Evolutionary conservation across 208 protist species (phyloP).

Genomic region (Lotmaria passim): DNA sequence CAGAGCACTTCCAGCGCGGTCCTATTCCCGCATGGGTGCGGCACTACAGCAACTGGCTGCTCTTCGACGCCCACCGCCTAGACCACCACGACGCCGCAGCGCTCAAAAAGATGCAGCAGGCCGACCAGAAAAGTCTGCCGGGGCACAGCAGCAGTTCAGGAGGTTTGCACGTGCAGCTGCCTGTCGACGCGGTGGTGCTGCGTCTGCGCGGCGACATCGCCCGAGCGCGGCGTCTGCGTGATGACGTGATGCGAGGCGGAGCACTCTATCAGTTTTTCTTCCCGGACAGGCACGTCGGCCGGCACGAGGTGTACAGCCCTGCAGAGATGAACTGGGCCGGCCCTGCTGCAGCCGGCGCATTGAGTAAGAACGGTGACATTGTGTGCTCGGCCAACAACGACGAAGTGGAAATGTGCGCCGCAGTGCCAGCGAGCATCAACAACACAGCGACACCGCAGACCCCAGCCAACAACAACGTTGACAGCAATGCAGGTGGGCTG

Average conservation of each 20-base stretch:
- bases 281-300: not conserved
- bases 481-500: not conserved
- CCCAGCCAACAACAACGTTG: not conserved
- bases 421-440: not conserved
- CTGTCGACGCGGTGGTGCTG: slow-evolving; percentile 33
- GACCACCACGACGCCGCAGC: slow-evolving; percentile 9
- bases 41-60: slow-evolving; percentile 44
- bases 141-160: too few relatives aligned
- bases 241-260: not conserved
- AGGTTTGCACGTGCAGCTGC: slow-evolving; percentile 20
- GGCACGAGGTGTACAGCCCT: slow-evolving; percentile 28
- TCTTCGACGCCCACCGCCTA: slow-evolving; percentile 30
- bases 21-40: slow-evolving; percentile 54
- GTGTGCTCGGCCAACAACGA: not conserved
- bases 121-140: not conserved
- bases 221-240: slow-evolving; percentile 22
- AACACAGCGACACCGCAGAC: not conserved
- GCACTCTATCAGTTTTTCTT: not conserved
- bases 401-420: slow-evolving; percentile 6
- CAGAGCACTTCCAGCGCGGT: slow-evolving; percentile 29
- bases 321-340: slow-evolving; percentile 6
- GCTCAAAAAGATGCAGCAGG: not conserved
- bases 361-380: not conserved
- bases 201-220: slow-evolving; percentile 33
- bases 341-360: not conserved